Evolutionary conservation across 371 early-diverging fungal genomes (phyloP).

Genomic region (Syncephalastrum racemosum): DNA sequence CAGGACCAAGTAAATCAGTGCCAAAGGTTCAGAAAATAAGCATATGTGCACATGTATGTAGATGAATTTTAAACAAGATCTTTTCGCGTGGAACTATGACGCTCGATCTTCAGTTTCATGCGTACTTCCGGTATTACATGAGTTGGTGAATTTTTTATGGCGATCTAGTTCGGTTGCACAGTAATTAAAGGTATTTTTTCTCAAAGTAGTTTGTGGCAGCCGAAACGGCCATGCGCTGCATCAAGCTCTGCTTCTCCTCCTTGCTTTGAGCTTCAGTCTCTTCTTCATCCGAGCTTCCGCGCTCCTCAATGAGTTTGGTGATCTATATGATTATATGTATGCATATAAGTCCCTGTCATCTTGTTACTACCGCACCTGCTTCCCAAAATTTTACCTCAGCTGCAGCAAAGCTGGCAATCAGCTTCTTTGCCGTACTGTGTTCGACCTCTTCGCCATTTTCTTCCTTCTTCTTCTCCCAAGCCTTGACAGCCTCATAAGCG

Average conservation of each 20-base stretch:
- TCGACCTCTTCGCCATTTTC: slow-evolving; percentile 27
- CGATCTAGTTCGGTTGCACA: too few species aligned
- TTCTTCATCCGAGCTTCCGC: slow-evolving; percentile 21
- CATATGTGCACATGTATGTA: too few species aligned
- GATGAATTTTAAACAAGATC: too few species aligned
- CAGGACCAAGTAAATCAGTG: too few species aligned
- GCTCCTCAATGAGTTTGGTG: slow-evolving; percentile 31
- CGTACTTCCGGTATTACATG: too few species aligned
- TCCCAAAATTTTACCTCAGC: slow-evolving; percentile 32
- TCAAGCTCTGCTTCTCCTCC: slow-evolving; percentile 12
- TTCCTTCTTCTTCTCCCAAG: slow-evolving; percentile 36
- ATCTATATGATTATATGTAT: slow-evolving; percentile 20
- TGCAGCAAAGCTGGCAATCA: slow-evolving; percentile 44
- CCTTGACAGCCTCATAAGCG: slow-evolving; percentile 51
- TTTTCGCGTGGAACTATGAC: too few species aligned
- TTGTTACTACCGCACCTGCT: background rate
- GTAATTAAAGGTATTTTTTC: slow-evolving; percentile 2
- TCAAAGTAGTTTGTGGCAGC: slow-evolving; percentile 23
- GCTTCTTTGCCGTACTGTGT: slow-evolving; percentile 44
- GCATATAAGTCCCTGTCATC: background rate
- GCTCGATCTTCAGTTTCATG: too few species aligned
- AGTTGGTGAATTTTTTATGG: too few species aligned
- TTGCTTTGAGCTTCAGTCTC: slow-evolving; percentile 18
- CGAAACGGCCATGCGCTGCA: slow-evolving; percentile 16
- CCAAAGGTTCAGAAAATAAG: too few species aligned